These are phyloP conservation scores for Hypomyces perniciosus DNA, from an alignment of 2,329 filamentous ascomycete species.

Conservation along the genomic window DNA sequence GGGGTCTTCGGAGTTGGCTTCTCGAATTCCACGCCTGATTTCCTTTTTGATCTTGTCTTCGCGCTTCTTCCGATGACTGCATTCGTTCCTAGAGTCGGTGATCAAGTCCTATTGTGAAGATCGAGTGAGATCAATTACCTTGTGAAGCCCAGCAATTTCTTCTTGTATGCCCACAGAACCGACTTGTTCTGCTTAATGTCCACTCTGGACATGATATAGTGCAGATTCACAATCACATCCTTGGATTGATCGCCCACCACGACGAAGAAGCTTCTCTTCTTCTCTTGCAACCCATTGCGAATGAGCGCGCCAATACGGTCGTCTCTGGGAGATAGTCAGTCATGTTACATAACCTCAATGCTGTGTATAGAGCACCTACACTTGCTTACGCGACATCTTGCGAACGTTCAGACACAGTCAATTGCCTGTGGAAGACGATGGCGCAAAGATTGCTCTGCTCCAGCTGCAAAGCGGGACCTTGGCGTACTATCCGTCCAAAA, in stretches of 20 bases:
- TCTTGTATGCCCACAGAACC: constrained; percentile 98
- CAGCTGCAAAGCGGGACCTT: constrained; percentile 19
- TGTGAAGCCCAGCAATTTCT: constrained; percentile 89
- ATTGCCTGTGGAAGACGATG: constrained; percentile 23
- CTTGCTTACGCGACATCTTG: constrained; percentile 55
- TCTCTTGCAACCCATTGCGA: constrained; percentile 85
- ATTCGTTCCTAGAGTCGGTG: background rate
- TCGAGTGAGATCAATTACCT: constrained; percentile 38
- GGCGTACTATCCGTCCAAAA: constrained; percentile 18
- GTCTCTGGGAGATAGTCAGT: constrained; percentile 49
- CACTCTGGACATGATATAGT: constrained; percentile 86
- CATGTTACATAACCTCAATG: background rate
- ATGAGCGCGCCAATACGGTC: constrained; percentile 87
- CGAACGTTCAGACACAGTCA: constrained; percentile 19
- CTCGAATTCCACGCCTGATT: constrained; percentile 88
- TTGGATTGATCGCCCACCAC: constrained; percentile 88
- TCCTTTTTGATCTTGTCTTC: constrained; percentile 98
- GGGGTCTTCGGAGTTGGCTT: constrained; percentile 86
- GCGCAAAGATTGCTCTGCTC: constrained; percentile 22
- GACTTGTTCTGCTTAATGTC: constrained; percentile 89
- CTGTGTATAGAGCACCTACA: constrained; percentile 32
- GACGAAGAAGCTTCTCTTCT: constrained; percentile 97
- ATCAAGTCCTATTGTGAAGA: too few relatives aligned
- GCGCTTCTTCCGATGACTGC: constrained; percentile 83
- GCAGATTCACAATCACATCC: constrained; percentile 89